Percentiles rank a stretch among this genome's conserved stretches.
phyloP scores from a whole-genome alignment of 495 filamentous ascomycete genomes.

The Astrocystis sublimbata region DNA sequence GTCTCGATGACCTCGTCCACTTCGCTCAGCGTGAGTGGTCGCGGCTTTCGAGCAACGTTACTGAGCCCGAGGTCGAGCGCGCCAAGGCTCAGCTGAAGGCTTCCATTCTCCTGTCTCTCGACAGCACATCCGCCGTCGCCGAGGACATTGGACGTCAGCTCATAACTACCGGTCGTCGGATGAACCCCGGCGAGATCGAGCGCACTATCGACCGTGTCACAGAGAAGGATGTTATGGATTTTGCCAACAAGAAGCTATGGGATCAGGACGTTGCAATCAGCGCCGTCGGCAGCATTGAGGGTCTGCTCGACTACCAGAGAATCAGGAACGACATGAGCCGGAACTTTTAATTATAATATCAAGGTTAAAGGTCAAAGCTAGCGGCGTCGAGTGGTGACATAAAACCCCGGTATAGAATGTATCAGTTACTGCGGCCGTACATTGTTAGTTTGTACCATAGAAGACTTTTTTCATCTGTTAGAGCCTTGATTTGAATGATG shows the following conservation, averaged over 20 bases:
- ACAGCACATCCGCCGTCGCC: constrained; percentile 94
- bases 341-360: constrained; percentile 62
- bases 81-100: constrained; percentile 99
- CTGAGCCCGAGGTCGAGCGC: constrained; percentile 89
- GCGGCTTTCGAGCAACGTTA: constrained; percentile 82
- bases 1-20: constrained; percentile 93
- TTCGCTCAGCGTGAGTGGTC: constrained; percentile 99
- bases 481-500: constrained; percentile 8
- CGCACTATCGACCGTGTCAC: constrained; percentile 81
- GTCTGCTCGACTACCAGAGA: constrained; percentile 83
- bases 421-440: constrained; percentile 31
- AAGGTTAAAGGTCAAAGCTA: constrained; percentile 19
- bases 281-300: constrained; percentile 91
- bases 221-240: constrained; percentile 95
- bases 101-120: constrained; percentile 91
- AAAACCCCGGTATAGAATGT: constrained; percentile 37
- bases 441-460: constrained; percentile 38
- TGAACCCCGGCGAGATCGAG: constrained; percentile 93
- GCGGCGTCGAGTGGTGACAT: constrained; percentile 21
- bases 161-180: constrained; percentile 90
- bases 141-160: constrained; percentile 99
- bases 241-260: constrained; percentile 89
- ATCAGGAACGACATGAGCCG: constrained; percentile 88
- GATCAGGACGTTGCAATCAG: constrained; percentile 94
- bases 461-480: constrained; percentile 36